Base-by-base conservation (phyloP, 129 eudicot species). In the Logfia minima region DNA sequence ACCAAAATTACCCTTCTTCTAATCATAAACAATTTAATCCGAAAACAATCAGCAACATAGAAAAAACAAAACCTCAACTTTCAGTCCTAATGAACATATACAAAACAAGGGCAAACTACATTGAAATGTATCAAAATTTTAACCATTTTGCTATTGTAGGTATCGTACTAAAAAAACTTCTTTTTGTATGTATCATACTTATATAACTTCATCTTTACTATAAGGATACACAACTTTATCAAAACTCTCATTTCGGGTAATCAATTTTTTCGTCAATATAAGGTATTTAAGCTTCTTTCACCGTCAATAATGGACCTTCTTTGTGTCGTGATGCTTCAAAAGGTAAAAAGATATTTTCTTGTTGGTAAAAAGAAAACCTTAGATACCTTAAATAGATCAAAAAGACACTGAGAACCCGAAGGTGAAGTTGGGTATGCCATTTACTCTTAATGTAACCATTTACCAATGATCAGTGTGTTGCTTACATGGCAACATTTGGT, bases 1-100 rank as follows among this genome's bases (percentile, higher is more conserved):
- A 34, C 80, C 67, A 79, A 75, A 84, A 78, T 73, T 81, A 79
- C 83, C 84, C 73, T 87, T 93, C 90, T 88, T 94, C 98, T 94
- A 74, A 51, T 23, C 74, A 83, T 17, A 66, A 65, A 75, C 28
- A 39, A 16, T 7, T 48, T 10, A 41, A 65, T 37, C 4, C 74
- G 70, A 13, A 4, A 68, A 59, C 45, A 56, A 65, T 65, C 70
- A 82, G 75, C 65, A 66, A 8, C 24, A 56, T 4, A 79, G 4
- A 18, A 31, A 62, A 65, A 65, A 56, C 18, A 67, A 41, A 17
- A 56, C 37, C 21, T 24, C 18, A 67, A 41, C 6, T 13, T 48
- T 48, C 43, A 13, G 18, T 18, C 17, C 23, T 58, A 24, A 31
- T 61, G 70, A 39, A 23, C 26, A 19, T 9, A 71, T 41, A 2